Conservation (phyloP, 1,284 basidiomycete genomes). For the Schizophyllum amplum region DNA sequence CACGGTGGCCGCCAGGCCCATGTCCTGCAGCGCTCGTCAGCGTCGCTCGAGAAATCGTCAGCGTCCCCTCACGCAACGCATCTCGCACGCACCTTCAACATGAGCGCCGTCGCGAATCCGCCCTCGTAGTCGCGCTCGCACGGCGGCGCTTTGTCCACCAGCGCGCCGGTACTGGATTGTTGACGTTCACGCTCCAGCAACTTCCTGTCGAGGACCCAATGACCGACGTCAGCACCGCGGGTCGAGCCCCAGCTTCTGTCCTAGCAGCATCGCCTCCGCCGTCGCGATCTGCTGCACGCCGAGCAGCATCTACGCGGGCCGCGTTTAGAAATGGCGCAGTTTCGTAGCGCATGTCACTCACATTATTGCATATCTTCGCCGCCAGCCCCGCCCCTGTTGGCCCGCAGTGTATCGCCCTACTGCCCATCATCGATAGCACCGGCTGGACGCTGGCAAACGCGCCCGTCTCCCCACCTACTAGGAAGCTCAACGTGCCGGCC, state of each 20-base stretch:
- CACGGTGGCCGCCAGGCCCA: slow-evolving; percentile 66
- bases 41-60: background rate
- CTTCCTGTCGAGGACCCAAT: slow-evolving; percentile 79
- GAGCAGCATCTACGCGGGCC: slow-evolving; percentile 43
- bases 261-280: slow-evolving; percentile 81
- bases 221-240: slow-evolving; percentile 65
- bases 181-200: slow-evolving; percentile 80
- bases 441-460: slow-evolving; percentile 58
- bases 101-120: slow-evolving; percentile 76
- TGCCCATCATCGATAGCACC: slow-evolving; percentile 70
- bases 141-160: slow-evolving; percentile 68
- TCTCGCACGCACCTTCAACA: slow-evolving; percentile 60
- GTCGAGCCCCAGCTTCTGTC: slow-evolving; percentile 68
- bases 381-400: slow-evolving; percentile 78
- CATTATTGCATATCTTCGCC: slow-evolving; percentile 86
- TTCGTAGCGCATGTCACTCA: slow-evolving; percentile 17
- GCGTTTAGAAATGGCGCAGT: background rate
- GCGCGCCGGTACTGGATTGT: slow-evolving; percentile 71
- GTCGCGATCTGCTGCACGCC: slow-evolving; percentile 75
- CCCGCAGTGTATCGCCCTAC: slow-evolving; percentile 78
- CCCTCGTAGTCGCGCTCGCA: slow-evolving; percentile 80
- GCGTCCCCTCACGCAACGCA: background rate
- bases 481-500: slow-evolving; percentile 81
- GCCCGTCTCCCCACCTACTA: slow-evolving; percentile 69
- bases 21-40: slow-evolving; percentile 44